phyloP scores from a whole-genome alignment of 139 green algal genomes.

The Chlamydomonas incerta region DNA sequence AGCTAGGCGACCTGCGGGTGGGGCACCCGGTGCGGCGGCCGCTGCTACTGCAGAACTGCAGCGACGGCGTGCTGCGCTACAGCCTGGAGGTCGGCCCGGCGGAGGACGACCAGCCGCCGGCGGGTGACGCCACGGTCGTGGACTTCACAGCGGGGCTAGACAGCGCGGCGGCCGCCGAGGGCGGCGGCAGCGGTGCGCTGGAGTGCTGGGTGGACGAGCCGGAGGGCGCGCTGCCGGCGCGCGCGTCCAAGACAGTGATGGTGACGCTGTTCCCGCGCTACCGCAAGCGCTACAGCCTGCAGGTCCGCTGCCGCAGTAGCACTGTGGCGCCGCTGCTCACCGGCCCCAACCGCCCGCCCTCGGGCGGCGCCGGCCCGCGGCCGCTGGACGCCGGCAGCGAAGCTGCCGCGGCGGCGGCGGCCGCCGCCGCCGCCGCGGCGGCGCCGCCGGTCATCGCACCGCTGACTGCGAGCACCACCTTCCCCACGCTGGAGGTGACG shows the following conservation, averaged over 20 bases:
- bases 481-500: slow-evolving; percentile 62
- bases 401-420: not conserved
- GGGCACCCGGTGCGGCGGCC: slow-evolving; percentile 54
- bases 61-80: slow-evolving; percentile 73
- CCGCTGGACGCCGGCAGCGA: not conserved
- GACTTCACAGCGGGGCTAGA: slow-evolving; percentile 38
- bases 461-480: slow-evolving; percentile 49
- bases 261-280: slow-evolving; percentile 67
- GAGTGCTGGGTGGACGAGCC: slow-evolving; percentile 67
- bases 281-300: slow-evolving; percentile 65
- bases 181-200: not conserved
- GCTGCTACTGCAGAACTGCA: slow-evolving; percentile 74
- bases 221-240: slow-evolving; percentile 54
- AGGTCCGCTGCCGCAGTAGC: slow-evolving; percentile 56
- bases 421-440: not conserved
- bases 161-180: not conserved
- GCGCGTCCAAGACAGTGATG: slow-evolving; percentile 52
- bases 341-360: slow-evolving; percentile 18
- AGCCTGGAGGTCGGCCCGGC: slow-evolving; percentile 61
- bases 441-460: slow-evolving; percentile 3
- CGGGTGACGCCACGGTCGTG: not conserved
- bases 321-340: slow-evolving; percentile 12
- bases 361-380: not conserved
- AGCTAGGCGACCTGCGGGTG: slow-evolving; percentile 66
- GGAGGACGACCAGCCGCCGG: slow-evolving; percentile 49